phyloP scores from a whole-genome alignment of 192 early-diverging fungal species.

The Coemansia sp. region DNA sequence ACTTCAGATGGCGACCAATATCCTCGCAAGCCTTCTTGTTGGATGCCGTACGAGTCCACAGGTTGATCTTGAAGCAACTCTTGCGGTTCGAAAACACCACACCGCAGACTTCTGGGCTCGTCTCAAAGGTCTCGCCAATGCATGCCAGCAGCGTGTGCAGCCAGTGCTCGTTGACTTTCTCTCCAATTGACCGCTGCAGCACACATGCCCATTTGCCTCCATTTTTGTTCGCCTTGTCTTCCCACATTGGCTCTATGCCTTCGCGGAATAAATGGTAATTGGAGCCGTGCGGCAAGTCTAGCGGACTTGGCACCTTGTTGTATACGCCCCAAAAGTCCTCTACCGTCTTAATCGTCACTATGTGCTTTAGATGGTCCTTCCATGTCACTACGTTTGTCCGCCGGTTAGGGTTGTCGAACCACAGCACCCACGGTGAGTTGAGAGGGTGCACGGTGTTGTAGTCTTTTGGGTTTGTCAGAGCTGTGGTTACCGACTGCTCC shows the following conservation, averaged over 20 bases:
- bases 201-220: constrained; percentile 90
- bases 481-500: constrained; percentile 40
- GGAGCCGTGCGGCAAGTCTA: constrained; percentile 68
- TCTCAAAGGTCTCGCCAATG: constrained; percentile 83
- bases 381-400: constrained; percentile 74
- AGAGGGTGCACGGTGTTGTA: constrained; percentile 88
- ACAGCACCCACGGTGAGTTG: constrained; percentile 87
- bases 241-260: constrained; percentile 91
- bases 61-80: constrained; percentile 74
- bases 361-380: constrained; percentile 80
- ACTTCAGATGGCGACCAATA: constrained; percentile 59
- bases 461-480: constrained; percentile 62
- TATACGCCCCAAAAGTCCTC: constrained; percentile 97
- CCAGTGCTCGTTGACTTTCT: constrained; percentile 81
- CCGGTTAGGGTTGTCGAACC: constrained; percentile 87
- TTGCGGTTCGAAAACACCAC: constrained; percentile 84
- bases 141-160: constrained; percentile 81
- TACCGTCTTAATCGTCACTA: constrained; percentile 89
- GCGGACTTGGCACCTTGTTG: constrained; percentile 81
- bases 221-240: constrained; percentile 83
- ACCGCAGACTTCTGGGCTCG: constrained; percentile 80
- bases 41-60: constrained; percentile 71
- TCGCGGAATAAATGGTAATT: constrained; percentile 96
- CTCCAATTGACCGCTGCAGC: constrained; percentile 68
- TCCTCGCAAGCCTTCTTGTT: constrained; percentile 40